Base-by-base conservation (phyloP, 23 red algal genomes). In the Cyanidium caldarium region DNA sequence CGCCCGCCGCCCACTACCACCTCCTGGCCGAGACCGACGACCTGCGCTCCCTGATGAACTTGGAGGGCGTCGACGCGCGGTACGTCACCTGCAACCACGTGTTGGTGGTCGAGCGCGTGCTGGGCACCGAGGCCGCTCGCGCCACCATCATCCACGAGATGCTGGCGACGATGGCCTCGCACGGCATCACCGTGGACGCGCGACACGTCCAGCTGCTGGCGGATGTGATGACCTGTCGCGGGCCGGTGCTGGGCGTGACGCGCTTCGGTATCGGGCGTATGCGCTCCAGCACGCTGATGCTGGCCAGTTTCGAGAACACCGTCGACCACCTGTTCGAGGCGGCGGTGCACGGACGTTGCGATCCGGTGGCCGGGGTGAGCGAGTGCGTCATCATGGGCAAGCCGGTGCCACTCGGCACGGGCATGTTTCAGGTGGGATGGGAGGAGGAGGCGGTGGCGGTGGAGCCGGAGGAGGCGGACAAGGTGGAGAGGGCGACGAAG, bases 321-420 rank as follows among this genome's bases (percentile, higher is more conserved):
- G 84, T 98, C 0, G 92, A 98, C 42, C 92, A 98, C 68, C 76
- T 98, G 20, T 98, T 98, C 68, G 84, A 98, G 57, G 92, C 92
- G 5, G 92, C 92, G n/a, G 76, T 98, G 3, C 86, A 88, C 45
- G 70, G 65, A 17, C 58, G 81, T 51, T 37, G 37, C 29, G 92
- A 98, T 82, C 78, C 71, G 25, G 79, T 98, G 23, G 81, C 68
- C 19, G 85, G 92, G 0, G 92, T 98, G 28, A 82, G 76, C 16
- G 92, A 98, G 56, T 67, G 92, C 30, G 83, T 98, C 33, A 98
- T 98, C 68, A 88, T 98, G 84, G 92, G 92, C 0, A 70, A 77
- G 23, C 92, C 85, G 7, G 78, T 98, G 33, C 92, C 92, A 12
- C 68, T 98, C 28, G 92, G 92, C 40, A 86, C 92, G 2, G 92